These are phyloP conservation scores for Lactarius pseudohatsudake DNA, from an alignment of 768 basidiomycete species.

Conservation along the genomic window DNA sequence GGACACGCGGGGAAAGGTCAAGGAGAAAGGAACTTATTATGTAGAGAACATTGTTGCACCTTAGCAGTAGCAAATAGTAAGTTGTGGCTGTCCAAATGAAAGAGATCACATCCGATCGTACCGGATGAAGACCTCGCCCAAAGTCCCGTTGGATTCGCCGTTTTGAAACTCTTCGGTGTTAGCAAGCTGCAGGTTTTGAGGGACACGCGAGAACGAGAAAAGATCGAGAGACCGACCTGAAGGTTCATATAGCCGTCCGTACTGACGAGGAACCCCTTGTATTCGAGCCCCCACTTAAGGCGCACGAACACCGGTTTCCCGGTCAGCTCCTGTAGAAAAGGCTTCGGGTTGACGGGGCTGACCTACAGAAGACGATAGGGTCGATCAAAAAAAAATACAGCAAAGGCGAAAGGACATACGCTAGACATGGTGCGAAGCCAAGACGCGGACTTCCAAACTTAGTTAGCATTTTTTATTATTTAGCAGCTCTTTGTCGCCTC, in stretches of 20 bases:
- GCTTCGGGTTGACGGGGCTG: constrained; percentile 97
- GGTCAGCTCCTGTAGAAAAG: constrained; percentile 97
- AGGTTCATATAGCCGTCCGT: constrained; percentile 99
- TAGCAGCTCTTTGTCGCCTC: neutral
- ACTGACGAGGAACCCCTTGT: constrained; percentile 98
- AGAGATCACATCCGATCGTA: constrained; percentile 39
- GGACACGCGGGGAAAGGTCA: neutral
- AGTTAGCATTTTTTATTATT: neutral
- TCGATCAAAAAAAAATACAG: neutral
- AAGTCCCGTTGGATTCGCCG: constrained; percentile 89
- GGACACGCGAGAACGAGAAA: constrained; percentile 1
- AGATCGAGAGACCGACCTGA: constrained; percentile 57
- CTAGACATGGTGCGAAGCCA: constrained; percentile 56
- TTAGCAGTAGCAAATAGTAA: constrained; percentile 34
- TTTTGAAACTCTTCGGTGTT: constrained; percentile 99
- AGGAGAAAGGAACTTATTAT: constrained; percentile 66
- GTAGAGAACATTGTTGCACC: constrained; percentile 95
- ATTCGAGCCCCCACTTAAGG: constrained; percentile 98
- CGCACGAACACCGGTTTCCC: constrained; percentile 94
- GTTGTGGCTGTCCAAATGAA: constrained; percentile 9
- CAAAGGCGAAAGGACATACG: constrained; percentile 39
- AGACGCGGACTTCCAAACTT: constrained; percentile 45
- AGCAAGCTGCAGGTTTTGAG: constrained; percentile 67
- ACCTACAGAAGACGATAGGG: constrained; percentile 45
- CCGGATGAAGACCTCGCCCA: constrained; percentile 99